Evolutionary conservation across 2,329 filamentous ascomycete genomes (phyloP).

Genomic region (Pseudocercospora vitis): DNA sequence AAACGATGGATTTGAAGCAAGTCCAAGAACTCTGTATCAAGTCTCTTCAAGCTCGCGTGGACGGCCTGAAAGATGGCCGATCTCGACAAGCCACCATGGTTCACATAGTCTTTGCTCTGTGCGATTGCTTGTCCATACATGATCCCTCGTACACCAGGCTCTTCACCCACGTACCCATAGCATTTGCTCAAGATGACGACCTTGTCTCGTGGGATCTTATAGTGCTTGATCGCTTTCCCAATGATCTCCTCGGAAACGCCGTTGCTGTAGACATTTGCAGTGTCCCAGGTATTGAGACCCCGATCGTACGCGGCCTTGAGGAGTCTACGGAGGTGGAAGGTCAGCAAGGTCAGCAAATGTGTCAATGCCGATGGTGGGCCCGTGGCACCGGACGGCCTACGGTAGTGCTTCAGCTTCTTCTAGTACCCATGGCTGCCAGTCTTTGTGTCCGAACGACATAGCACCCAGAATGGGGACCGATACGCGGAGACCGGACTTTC

Average conservation of each 20-base stretch:
- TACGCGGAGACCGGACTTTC: constrained; percentile 56
- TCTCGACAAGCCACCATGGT: constrained; percentile 57
- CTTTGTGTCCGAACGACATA: constrained; percentile 52
- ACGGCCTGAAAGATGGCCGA: constrained; percentile 68
- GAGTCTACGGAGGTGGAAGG: too few species aligned
- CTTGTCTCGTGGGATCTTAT: constrained; percentile 64
- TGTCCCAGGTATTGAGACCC: constrained; percentile 63
- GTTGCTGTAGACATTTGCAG: constrained; percentile 61
- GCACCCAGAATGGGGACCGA: constrained; percentile 59
- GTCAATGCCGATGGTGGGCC: too few species aligned
- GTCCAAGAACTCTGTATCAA: constrained; percentile 60
- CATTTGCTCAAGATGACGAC: constrained; percentile 68
- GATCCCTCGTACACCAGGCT: constrained; percentile 15
- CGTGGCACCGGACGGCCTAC: too few species aligned
- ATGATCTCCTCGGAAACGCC: constrained; percentile 66
- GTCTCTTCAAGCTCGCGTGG: constrained; percentile 55
- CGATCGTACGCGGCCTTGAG: constrained; percentile 64
- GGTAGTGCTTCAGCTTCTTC: constrained; percentile 48
- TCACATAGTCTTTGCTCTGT: constrained; percentile 40
- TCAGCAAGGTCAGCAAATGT: too few species aligned
- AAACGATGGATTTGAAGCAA: constrained; percentile 63
- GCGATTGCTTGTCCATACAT: constrained; percentile 16
- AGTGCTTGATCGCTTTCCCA: constrained; percentile 64
- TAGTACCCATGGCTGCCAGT: constrained; percentile 43
- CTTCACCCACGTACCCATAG: constrained; percentile 51